Evolutionary conservation across 1,284 basidiomycete species (phyloP).

Genomic region (Takashimella tepidaria): DNA sequence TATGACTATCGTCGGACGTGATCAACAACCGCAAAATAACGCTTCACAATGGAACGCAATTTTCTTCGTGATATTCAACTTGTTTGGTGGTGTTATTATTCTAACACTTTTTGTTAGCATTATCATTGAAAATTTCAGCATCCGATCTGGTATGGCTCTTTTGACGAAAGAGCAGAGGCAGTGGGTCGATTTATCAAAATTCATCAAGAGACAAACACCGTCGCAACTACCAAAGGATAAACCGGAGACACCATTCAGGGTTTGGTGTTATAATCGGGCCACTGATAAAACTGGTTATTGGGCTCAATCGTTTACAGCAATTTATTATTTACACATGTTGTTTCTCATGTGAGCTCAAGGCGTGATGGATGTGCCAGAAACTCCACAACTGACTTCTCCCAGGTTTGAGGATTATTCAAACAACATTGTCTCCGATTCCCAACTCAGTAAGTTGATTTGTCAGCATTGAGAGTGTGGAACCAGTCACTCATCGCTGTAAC

Average conservation of each 20-base stretch:
- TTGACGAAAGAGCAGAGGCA: conserved; percentile 84
- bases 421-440: conserved; percentile 54
- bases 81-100: conserved; percentile 86
- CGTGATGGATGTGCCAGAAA: conserved; percentile 11
- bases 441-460: conserved; percentile 63
- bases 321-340: conserved; percentile 81
- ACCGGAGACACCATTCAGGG: conserved; percentile 50
- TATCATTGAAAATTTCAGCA: conserved; percentile 91
- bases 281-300: conserved; percentile 92
- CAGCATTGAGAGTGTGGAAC: too few species aligned
- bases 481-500: neutral
- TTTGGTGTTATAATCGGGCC: conserved; percentile 90
- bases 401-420: conserved; percentile 77
- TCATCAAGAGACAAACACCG: conserved; percentile 81
- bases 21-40: conserved; percentile 66
- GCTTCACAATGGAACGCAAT: conserved; percentile 75
- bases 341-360: conserved; percentile 65
- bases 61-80: conserved; percentile 90
- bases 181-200: conserved; percentile 89
- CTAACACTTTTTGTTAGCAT: conserved; percentile 80
- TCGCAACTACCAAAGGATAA: conserved; percentile 54
- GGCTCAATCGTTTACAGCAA: conserved; percentile 72
- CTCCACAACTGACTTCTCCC: too few species aligned
- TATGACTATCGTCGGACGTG: conserved; percentile 69
- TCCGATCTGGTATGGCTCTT: conserved; percentile 75